phyloP scores from a whole-genome alignment of 805 yeast genomes.

The Schwanniomyces polymorphus region DNA sequence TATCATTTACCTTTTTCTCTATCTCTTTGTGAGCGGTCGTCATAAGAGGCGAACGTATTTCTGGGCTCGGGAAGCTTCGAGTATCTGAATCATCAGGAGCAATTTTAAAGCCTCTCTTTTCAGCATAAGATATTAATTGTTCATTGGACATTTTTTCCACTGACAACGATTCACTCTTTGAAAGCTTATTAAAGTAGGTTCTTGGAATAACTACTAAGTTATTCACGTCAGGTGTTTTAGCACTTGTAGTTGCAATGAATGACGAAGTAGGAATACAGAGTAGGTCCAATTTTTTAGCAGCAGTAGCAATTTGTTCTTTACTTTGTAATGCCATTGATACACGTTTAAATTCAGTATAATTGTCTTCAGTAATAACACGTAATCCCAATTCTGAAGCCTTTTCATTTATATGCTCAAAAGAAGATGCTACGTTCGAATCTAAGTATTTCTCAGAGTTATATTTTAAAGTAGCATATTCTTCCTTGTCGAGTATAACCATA shows the following conservation, averaged over 20 bases:
- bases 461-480: conserved; percentile 29
- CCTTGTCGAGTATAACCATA: conserved; percentile 26
- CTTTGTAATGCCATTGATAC: conserved; percentile 17
- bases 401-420: not conserved
- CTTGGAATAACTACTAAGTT: conserved; percentile 65
- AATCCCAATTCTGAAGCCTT: conserved; percentile 43
- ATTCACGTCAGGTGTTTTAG: conserved; percentile 51
- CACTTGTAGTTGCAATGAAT: conserved; percentile 62
- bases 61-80: conserved; percentile 7
- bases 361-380: conserved; percentile 10
- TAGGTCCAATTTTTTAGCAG: conserved; percentile 48
- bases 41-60: conserved; percentile 7
- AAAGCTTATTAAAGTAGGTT: conserved; percentile 60
- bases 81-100: conserved; percentile 13
- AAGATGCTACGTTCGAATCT: not conserved
- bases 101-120: conserved; percentile 47
- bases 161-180: conserved; percentile 43
- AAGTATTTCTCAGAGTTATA: conserved; percentile 2
- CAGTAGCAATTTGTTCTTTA: conserved; percentile 25
- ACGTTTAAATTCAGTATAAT: conserved; percentile 6
- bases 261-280: conserved; percentile 59
- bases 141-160: conserved; percentile 48
- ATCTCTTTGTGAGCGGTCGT: not conserved
- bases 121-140: conserved; percentile 44
- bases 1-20: not conserved